These are phyloP conservation scores for Penicillium taxi DNA, from an alignment of 495 filamentous ascomycete species.

Conservation along the genomic window DNA sequence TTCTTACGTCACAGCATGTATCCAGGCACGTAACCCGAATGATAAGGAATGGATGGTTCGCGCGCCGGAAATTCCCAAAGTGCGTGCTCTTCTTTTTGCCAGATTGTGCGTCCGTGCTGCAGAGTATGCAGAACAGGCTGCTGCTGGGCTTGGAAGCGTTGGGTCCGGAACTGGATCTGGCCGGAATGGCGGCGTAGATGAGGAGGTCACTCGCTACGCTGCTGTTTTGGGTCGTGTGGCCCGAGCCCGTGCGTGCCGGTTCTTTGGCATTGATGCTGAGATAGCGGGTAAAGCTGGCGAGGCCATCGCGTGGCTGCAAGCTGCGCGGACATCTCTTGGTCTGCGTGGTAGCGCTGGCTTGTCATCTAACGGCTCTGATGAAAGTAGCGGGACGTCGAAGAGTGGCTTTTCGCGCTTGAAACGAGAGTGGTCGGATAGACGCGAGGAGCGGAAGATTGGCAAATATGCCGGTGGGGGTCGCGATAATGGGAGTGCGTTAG, in stretches of 20 bases:
- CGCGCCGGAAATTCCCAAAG: conserved; percentile 75
- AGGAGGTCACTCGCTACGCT: conserved; percentile 59
- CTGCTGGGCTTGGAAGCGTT: conserved; percentile 37
- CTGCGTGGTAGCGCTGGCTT: conserved; percentile 23
- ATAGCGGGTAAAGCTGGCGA: conserved; percentile 68
- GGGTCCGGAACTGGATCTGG: conserved; percentile 22
- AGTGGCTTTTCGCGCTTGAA: conserved; percentile 39
- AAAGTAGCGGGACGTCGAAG: conserved; percentile 27
- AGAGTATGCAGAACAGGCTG: conserved; percentile 47
- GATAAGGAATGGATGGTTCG: conserved; percentile 92
- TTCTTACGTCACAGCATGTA: conserved; percentile 72
- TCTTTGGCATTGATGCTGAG: conserved; percentile 86
- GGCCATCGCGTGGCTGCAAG: conserved; percentile 75
- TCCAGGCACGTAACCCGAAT: conserved; percentile 66
- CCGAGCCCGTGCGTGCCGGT: conserved; percentile 75
- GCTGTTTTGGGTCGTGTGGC: conserved; percentile 66
- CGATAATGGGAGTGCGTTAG: conserved; percentile 51
- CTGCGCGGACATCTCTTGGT: conserved; percentile 63
- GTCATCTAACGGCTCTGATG: conserved; percentile 10
- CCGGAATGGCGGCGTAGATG: conserved; percentile 33
- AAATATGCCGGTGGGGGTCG: conserved; percentile 56
- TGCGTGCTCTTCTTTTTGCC: conserved; percentile 79
- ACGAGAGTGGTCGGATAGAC: conserved; percentile 42
- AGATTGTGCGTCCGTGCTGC: conserved; percentile 69
- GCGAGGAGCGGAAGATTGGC: conserved; percentile 51